phyloP scores from a whole-genome alignment of 2,329 filamentous ascomycete genomes.

The Monilinia polystroma region DNA sequence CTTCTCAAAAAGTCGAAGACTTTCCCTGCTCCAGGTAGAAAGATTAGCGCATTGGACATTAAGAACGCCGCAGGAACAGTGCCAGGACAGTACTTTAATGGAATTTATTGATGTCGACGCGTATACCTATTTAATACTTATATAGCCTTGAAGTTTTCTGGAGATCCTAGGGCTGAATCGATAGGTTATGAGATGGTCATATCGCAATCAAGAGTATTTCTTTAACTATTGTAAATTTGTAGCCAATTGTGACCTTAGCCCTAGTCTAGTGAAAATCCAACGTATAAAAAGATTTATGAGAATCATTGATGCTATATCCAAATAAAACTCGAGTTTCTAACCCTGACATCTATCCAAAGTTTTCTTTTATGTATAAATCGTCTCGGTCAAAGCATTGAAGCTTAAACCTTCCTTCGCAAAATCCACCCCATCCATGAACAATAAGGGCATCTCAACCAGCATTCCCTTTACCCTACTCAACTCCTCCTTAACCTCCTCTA shows the following conservation, averaged over 20 bases:
- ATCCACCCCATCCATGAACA: conserved; percentile 80
- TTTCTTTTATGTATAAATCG: conserved; percentile 59
- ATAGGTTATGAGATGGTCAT: background rate
- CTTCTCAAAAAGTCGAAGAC: conserved; percentile 14
- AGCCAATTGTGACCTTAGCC: background rate
- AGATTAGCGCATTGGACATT: conserved; percentile 44
- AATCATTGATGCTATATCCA: background rate
- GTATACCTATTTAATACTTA: background rate
- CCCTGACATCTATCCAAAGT: background rate
- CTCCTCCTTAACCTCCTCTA: conserved; percentile 69
- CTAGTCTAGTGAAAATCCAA: background rate
- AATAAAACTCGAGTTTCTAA: background rate
- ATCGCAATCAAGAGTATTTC: background rate
- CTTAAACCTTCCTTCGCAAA: conserved; percentile 79
- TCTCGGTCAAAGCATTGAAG: conserved; percentile 69
- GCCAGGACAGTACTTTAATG: background rate
- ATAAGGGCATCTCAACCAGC: conserved; percentile 85
- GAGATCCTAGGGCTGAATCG: background rate
- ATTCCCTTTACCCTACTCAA: conserved; percentile 66
- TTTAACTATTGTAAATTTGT: background rate
- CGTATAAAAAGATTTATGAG: background rate
- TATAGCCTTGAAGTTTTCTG: background rate
- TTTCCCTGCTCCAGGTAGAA: conserved; percentile 39
- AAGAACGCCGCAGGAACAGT: conserved; percentile 34
- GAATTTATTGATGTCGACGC: background rate